A percentile compares a stretch with the other conserved stretches of the same genome.
These are phyloP conservation scores for Coniochaeta pulveracea DNA, from an alignment of 2,329 filamentous ascomycete genomes.

Conservation along the genomic window DNA sequence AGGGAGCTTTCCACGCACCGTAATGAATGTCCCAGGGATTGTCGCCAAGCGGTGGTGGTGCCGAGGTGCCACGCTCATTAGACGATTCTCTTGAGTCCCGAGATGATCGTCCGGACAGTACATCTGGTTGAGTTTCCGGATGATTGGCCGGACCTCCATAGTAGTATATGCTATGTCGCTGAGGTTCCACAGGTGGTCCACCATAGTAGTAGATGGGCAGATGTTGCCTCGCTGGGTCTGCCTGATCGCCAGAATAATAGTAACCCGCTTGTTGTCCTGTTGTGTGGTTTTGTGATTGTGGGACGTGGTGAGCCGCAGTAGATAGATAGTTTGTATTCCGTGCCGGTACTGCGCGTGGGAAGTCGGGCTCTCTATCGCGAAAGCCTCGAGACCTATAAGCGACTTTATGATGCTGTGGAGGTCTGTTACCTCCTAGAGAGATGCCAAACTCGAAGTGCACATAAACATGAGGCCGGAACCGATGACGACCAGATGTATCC, in stretches of 20 bases:
- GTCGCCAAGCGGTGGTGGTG: conserved; percentile 34
- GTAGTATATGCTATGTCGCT: background rate
- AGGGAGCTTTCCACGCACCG: conserved; percentile 12
- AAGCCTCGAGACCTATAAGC: conserved; percentile 35
- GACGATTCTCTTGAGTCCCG: conserved; percentile 18
- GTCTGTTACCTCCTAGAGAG: conserved; percentile 32
- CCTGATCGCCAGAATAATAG: too few relatives aligned
- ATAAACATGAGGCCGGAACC: conserved; percentile 25
- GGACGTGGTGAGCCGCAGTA: conserved; percentile 10
- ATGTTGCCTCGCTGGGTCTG: conserved; percentile 3
- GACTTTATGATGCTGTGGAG: conserved; percentile 30
- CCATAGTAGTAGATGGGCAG: background rate
- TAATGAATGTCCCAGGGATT: conserved; percentile 31
- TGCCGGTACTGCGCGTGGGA: conserved; percentile 33
- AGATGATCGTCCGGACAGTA: conserved; percentile 13
- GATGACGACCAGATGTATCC: conserved; percentile 1
- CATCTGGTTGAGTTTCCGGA: background rate
- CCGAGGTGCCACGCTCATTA: conserved; percentile 36
- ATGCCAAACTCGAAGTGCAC: conserved; percentile 40
- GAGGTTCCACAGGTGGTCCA: background rate
- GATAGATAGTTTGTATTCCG: conserved; percentile 32
- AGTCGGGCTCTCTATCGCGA: conserved; percentile 27
- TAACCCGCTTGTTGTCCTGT: conserved; percentile 5
- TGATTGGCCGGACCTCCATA: background rate
- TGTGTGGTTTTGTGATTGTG: conserved; percentile 8